A percentile compares a stretch with the other conserved stretches of the same genome.
phyloP scores from a whole-genome alignment of 768 basidiomycete genomes.

The Leccinellum albellum region DNA sequence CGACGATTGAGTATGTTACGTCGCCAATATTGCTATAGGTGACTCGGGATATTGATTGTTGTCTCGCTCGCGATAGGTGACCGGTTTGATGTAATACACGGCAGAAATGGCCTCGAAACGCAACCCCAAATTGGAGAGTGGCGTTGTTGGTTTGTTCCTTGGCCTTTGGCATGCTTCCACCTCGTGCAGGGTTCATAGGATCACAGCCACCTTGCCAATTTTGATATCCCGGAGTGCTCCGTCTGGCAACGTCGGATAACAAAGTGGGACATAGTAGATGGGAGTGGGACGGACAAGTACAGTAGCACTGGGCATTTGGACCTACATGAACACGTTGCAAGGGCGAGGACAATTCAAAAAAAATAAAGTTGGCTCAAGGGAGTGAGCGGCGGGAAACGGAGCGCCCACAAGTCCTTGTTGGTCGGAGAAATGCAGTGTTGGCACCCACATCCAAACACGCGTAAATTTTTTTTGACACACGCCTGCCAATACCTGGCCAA shows the following conservation, averaged over 20 bases:
- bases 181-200: slow-evolving; percentile 21
- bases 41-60: slow-evolving; percentile 4
- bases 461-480: background rate
- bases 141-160: slow-evolving; percentile 19
- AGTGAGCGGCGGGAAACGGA: slow-evolving; percentile 6
- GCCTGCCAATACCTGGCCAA: background rate
- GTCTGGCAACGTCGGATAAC: no score
- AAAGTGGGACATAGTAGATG: no score
- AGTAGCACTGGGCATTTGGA: slow-evolving; percentile 3
- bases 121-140: background rate
- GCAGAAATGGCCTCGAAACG: background rate
- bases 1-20: slow-evolving; percentile 34
- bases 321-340: slow-evolving; percentile 28
- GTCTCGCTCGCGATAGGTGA: background rate
- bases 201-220: slow-evolving; percentile 20
- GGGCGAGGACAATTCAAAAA: slow-evolving; percentile 1
- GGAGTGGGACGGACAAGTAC: background rate
- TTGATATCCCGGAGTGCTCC: background rate
- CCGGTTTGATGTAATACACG: background rate
- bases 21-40: background rate
- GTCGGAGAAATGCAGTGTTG: slow-evolving; percentile 13
- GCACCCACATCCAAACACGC: slow-evolving; percentile 1
- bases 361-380: background rate
- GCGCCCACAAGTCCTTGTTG: slow-evolving; percentile 15
- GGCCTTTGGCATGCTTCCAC: slow-evolving; percentile 23